A percentile compares a stretch with the other conserved stretches of the same genome.
phyloP scores from a whole-genome alignment of 2,329 filamentous ascomycete species.

The Colletotrichum sp. region DNA sequence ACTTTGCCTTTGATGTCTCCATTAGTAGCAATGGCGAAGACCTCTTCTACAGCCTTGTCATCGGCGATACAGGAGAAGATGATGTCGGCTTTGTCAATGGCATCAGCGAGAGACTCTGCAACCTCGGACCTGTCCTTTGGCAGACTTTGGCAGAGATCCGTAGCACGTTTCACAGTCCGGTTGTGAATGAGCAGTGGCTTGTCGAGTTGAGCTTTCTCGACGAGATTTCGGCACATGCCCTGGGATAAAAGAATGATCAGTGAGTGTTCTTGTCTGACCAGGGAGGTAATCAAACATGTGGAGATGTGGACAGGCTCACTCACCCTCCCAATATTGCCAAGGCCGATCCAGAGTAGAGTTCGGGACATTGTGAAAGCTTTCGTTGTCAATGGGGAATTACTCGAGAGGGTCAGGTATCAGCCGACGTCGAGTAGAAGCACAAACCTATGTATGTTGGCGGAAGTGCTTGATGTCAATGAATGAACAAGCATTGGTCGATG shows the following conservation, averaged over 20 bases:
- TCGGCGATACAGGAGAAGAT: conserved; percentile 85
- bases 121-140: conserved; percentile 67
- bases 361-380: conserved; percentile 47
- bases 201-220: conserved; percentile 75
- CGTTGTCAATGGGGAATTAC: not conserved
- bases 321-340: conserved; percentile 88
- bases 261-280: conserved; percentile 10
- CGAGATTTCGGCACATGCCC: conserved; percentile 87
- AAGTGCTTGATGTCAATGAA: not conserved
- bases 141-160: conserved; percentile 67
- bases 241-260: conserved; percentile 34
- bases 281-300: conserved; percentile 15
- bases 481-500: not conserved
- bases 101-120: conserved; percentile 67
- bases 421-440: not conserved
- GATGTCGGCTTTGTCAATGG: conserved; percentile 72
- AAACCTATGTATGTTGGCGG: not conserved
- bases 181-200: conserved; percentile 82
- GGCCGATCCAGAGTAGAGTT: conserved; percentile 78
- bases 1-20: conserved; percentile 71
- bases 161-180: conserved; percentile 71
- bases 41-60: conserved; percentile 73
- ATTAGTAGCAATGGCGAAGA: conserved; percentile 63
- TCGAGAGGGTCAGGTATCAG: not conserved
- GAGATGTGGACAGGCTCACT: conserved; percentile 51